Evolutionary conservation across 73 alveolate species (phyloP), one percentile per base, ranked within the genome.

Genomic region (Symbiodinium natans): DNA sequence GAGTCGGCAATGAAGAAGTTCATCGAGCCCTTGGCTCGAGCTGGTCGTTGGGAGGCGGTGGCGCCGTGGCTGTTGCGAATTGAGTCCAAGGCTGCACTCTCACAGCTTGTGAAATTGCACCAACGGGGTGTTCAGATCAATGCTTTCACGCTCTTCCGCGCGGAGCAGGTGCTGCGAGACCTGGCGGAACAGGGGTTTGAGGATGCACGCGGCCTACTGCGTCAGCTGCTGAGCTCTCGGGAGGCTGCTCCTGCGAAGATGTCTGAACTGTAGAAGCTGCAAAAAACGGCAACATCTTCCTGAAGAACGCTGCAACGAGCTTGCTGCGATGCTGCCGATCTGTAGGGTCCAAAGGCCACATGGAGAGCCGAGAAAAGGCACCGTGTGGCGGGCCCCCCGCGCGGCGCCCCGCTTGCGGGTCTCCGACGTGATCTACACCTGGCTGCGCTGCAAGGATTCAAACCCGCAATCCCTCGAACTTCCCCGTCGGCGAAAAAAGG

Each of bases 11-110:
- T 80, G 54, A 23, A 23, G 54, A 80, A 39, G 82, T 90, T 63
- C 31, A 82, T 90, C 39, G 96, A 90, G 77, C 96, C 96, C 0
- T 40, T 90, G 74, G 96, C 87, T n/a, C 46, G 52, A 11, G 86
- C 74, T 3, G 77, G 77, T 27, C 86, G 75, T 17, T 90, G 96
- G 96, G 54, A 90, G 80, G 86, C 77, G 40, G 96, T 90, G 48
- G 87, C 77, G 42, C 96, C 96, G 15, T 90, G 96, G 96, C 52
- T 90, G 29, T 17, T 90, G 52, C 96, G 96, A 17, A 63, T 90
- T 43, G 80, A 90, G n/a, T 63, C 88, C 96, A 90, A 90, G 25
- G 96, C 96, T 1, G 42, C 96, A 8, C 87, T 90, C 39, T 63
- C 87, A 48, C 96, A 90, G 80, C 71, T 90, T 40, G 96, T 90